A percentile compares a stretch with the other conserved stretches of the same genome.
phyloP scores from a whole-genome alignment of 176 grass and related monocot species.

The Carex kokanica region DNA sequence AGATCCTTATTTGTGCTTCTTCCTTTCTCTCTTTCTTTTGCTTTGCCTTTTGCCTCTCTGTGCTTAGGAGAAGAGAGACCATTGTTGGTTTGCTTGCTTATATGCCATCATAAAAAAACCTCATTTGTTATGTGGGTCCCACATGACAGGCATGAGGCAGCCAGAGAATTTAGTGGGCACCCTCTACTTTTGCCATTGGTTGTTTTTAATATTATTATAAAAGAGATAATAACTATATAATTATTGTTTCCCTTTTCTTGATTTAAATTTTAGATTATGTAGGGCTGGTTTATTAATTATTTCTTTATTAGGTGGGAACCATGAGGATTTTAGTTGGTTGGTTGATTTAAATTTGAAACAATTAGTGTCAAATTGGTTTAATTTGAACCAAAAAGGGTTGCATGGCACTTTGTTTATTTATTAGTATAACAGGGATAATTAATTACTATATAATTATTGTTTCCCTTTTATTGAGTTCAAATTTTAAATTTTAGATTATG shows the following conservation, averaged over 20 bases:
- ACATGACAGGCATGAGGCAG: conserved; percentile 3
- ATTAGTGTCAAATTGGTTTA: too few species aligned
- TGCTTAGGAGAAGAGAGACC: not conserved
- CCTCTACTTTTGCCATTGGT: not conserved
- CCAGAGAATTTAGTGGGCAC: conserved; percentile 8
- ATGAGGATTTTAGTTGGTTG: too few species aligned
- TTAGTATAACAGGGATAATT: not conserved
- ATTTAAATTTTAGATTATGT: too few species aligned
- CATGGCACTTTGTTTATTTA: not conserved
- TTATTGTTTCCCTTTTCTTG: too few species aligned
- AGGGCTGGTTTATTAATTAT: too few species aligned
- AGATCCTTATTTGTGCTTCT: not conserved
- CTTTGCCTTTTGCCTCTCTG: not conserved
- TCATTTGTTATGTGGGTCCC: not conserved
- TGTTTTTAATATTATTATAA: not conserved
- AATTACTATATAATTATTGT: not conserved
- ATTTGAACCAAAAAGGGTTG: too few species aligned
- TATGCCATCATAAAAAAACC: not conserved
- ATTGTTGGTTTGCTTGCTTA: conserved; percentile 7
- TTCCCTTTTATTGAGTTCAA: not conserved
- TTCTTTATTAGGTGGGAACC: too few species aligned
- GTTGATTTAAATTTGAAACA: too few species aligned
- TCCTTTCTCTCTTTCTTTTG: not conserved
- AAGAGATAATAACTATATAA: too few species aligned
- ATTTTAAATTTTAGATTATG: conserved; percentile 6